Conservation (phyloP, 352 stramenopile species). For the Phytophthora fragariae region DNA sequence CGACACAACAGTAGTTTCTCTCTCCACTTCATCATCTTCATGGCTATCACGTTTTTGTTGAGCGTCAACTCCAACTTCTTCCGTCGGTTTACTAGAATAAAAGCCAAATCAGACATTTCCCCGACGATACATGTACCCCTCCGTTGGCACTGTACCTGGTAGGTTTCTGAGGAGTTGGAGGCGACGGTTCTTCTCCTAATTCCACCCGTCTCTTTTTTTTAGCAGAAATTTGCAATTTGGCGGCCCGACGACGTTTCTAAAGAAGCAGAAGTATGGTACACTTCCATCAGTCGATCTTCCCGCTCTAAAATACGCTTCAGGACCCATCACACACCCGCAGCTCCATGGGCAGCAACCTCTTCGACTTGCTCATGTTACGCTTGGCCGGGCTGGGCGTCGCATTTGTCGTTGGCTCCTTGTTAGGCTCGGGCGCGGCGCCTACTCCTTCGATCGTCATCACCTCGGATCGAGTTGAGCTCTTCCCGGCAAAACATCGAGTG, state of each 20-base stretch:
- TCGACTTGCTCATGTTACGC: constrained; percentile 44
- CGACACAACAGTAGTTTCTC: neutral
- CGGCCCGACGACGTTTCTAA: constrained; percentile 69
- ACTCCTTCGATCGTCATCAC: constrained; percentile 18
- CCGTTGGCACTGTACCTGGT: constrained; percentile 17
- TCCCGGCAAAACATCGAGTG: neutral
- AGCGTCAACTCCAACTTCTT: neutral
- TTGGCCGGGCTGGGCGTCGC: constrained; percentile 25
- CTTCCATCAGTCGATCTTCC: constrained; percentile 22
- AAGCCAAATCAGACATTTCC: neutral
- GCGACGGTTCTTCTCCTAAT: neutral
- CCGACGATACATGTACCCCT: neutral
- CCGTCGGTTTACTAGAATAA: neutral
- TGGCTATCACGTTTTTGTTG: neutral
- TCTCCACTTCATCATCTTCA: neutral
- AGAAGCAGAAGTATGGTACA: constrained; percentile 1
- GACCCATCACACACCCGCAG: constrained; percentile 54
- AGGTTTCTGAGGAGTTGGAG: constrained; percentile 4
- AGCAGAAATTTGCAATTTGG: constrained; percentile 54
- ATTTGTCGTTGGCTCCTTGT: constrained; percentile 15
- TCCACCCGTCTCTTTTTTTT: constrained; percentile 21
- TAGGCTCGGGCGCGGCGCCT: constrained; percentile 19
- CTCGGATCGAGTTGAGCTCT: constrained; percentile 12
- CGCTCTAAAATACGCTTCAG: constrained; percentile 3
- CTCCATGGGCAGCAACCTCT: constrained; percentile 76